Evolutionary conservation across 371 early-diverging fungal genomes (phyloP), one percentile per base, ranked within the genome.

Genomic region (Fennellomyces sp.): DNA sequence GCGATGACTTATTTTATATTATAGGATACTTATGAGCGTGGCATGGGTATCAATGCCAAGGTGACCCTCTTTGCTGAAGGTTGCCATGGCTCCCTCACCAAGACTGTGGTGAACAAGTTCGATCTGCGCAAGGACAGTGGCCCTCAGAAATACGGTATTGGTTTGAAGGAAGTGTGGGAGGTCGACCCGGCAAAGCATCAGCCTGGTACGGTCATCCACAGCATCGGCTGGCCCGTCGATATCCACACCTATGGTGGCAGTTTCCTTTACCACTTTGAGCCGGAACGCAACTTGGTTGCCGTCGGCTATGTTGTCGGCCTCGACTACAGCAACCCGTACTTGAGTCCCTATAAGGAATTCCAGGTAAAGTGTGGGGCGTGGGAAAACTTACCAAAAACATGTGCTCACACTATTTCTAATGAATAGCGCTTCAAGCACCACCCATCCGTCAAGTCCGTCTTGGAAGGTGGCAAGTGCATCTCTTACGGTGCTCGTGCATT

Each of bases 91-190:
- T 93, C 94, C 26, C 80, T 98, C 35, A 90, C 97, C 56, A 98
- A 98, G 83, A 82, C 89, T 52, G 73, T 98, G 48, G 85, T 93
- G 63, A 78, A 84, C 63, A 91, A 95, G 73, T 96, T 93, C 69
- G 88, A 89, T 63, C 80, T 98, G 63, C 85, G 99, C 31, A 85
- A 92, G 56, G 91, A 96, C 56, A 78, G 82, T 60, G 82, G 89
- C 42, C 90, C 83, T 48, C 89, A 88, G 68, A 95, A 97, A 5
- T 98, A 98, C 63, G 99, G 94, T 19, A 85, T 98, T 53, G 99
- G 99, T 21, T 68, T 98, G 48, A 98, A 98, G 81, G 99, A 98
- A 78, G 96, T 97, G 53, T 98, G 99, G 99, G 97, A 98, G 75
- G 77, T 98, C 8, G 88, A 87, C 48, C 91, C 91, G 5, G 86